Evolutionary conservation across 768 basidiomycete genomes (phyloP).

Genomic region (Auricularia cornea): DNA sequence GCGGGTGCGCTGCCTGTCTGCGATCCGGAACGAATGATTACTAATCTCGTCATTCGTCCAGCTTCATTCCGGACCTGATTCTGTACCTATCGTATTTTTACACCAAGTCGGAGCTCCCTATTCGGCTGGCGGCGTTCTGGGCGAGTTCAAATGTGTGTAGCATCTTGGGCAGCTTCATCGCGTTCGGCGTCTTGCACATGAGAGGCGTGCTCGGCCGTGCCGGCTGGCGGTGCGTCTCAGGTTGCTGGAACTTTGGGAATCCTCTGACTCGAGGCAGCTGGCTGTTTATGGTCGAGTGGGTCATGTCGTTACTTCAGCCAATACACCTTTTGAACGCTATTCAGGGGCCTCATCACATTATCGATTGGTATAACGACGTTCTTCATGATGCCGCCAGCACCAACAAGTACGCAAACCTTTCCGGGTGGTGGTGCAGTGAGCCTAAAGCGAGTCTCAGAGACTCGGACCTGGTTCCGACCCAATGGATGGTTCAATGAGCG

Average conservation of each 20-base stretch:
- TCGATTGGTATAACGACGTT: constrained; percentile 43
- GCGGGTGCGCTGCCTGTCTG: constrained; percentile 24
- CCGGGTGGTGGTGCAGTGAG: neutral
- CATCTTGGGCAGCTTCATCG: constrained; percentile 55
- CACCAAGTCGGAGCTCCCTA: constrained; percentile 49
- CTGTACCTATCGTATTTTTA: constrained; percentile 61
- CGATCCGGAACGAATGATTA: too few species aligned
- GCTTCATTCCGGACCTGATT: constrained; percentile 35
- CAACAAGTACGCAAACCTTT: constrained; percentile 26
- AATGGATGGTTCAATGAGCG: constrained; percentile 59
- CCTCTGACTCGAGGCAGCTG: neutral
- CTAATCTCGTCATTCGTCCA: neutral
- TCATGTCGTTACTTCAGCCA: neutral
- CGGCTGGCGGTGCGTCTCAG: constrained; percentile 31
- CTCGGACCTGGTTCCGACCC: constrained; percentile 48
- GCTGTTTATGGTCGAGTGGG: neutral
- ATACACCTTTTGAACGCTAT: neutral
- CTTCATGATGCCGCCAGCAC: constrained; percentile 52
- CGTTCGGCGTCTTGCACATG: constrained; percentile 50
- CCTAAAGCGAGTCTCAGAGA: constrained; percentile 26
- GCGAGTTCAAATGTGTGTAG: constrained; percentile 46
- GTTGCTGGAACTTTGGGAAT: neutral
- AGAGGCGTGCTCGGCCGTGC: constrained; percentile 44
- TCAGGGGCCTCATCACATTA: constrained; percentile 33
- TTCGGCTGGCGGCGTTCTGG: constrained; percentile 67